Percentiles rank a stretch among this genome's conserved stretches.
Evolutionary conservation across 1,284 basidiomycete genomes (phyloP).

Genomic region (Moesziomyces aphidis): DNA sequence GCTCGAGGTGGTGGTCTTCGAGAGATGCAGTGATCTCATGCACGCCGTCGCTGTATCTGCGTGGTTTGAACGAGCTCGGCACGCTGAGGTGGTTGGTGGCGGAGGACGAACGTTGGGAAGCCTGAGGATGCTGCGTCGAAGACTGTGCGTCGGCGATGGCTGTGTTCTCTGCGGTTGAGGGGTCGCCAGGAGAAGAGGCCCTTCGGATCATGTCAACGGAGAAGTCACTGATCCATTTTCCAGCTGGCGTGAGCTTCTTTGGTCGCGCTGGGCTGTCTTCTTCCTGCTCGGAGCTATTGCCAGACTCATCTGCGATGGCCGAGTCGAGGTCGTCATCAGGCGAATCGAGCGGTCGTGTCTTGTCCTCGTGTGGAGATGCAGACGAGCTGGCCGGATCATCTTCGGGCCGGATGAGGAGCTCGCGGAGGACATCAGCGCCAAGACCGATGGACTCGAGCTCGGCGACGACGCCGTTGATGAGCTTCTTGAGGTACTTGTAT

Average conservation of each 20-base stretch:
- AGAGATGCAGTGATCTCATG: constrained; percentile 9
- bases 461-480: constrained; percentile 85
- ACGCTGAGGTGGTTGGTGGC: constrained; percentile 13
- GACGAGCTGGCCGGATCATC: constrained; percentile 9
- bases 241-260: constrained; percentile 36
- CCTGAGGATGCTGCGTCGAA: not conserved
- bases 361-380: constrained; percentile 7
- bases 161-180: not conserved
- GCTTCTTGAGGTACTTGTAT: constrained; percentile 90
- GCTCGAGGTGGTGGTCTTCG: constrained; percentile 9
- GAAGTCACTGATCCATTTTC: constrained; percentile 47
- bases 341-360: constrained; percentile 10
- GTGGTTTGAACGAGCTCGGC: constrained; percentile 22
- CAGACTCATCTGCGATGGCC: constrained; percentile 38
- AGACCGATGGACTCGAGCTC: constrained; percentile 85
- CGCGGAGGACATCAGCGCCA: constrained; percentile 74
- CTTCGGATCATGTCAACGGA: constrained; percentile 42
- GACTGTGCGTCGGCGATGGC: not conserved
- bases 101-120: not conserved
- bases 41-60: constrained; percentile 31
- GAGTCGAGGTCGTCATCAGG: constrained; percentile 21
- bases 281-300: constrained; percentile 37
- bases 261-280: not conserved
- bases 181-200: constrained; percentile 16
- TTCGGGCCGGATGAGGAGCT: constrained; percentile 68